Percentiles rank a stretch among this genome's conserved stretches.
These are phyloP conservation scores for Ophiosphaerella narmari DNA, from an alignment of 2,329 filamentous ascomycete species.

Conservation along the genomic window DNA sequence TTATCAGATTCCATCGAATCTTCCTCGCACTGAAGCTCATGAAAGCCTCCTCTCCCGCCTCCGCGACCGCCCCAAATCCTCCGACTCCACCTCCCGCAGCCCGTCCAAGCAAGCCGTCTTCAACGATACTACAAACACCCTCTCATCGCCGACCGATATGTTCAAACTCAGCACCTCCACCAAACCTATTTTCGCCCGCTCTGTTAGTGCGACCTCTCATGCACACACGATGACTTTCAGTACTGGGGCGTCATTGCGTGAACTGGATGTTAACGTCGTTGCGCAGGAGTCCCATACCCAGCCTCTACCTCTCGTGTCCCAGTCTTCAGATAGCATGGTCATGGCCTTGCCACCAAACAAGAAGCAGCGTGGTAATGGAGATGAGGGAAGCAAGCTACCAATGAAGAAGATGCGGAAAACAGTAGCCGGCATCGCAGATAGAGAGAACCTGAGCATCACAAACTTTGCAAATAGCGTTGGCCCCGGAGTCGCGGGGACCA, in stretches of 20 bases:
- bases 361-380: conserved; percentile 46
- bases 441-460: conserved; percentile 48
- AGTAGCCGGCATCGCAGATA: conserved; percentile 44
- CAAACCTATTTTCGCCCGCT: conserved; percentile 32
- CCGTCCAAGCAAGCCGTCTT: conserved; percentile 60
- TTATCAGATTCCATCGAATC: conserved; percentile 78
- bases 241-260: conserved; percentile 45
- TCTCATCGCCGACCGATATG: conserved; percentile 33
- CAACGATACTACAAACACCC: conserved; percentile 53
- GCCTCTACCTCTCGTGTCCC: conserved; percentile 39
- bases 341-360: conserved; percentile 48
- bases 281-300: conserved; percentile 39
- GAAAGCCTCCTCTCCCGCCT: conserved; percentile 59
- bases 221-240: conserved; percentile 27
- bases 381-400: conserved; percentile 49
- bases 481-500: conserved; percentile 39
- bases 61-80: conserved; percentile 42
- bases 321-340: conserved; percentile 32
- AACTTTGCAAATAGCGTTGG: conserved; percentile 49
- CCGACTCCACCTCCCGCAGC: conserved; percentile 37
- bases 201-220: conserved; percentile 26
- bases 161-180: conserved; percentile 24
- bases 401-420: conserved; percentile 52
- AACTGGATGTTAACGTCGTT: conserved; percentile 55
- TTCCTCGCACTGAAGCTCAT: conserved; percentile 75